Base-by-base conservation (phyloP, 73 alveolate genomes). In the Paramecium tetraurelia region DNA sequence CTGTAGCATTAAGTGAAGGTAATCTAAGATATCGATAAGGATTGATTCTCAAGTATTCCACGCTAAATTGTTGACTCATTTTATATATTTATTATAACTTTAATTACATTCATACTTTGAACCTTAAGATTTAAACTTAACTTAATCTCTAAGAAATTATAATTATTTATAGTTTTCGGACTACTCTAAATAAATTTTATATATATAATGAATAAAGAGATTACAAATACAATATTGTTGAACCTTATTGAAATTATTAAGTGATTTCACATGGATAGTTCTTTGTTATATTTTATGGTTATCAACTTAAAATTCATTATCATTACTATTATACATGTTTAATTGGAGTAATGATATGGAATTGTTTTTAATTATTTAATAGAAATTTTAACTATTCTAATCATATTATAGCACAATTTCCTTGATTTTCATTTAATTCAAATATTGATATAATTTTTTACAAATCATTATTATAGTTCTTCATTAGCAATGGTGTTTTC, bases 31-130 rank as follows among this genome's bases (percentile, higher is more conserved):
- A 27, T 7, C 84, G 44, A 16, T 27, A 14, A 10, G 84, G 84
- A 4, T 63, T 63, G 84, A 63, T 27, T 63, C 84, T 33, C 84
- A 63, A 63, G 46, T 63, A 63, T 63, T 63, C 84, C n/a, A 63
- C 84, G 8, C 84, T 63, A 63, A 27, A 63, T 63, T 63, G 46
- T 63, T 63, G 84, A 33, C 29, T 63, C 84, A 63, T 63, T 63
- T 11, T 63, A 22, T 31, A 63, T 22, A 11, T 63, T 63, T 63
- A 63, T 53, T 53, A 53, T 53, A 53, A 53, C 29, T 18, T 53
- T 18, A 53, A 53, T 53, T 53, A 53, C 69, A 53, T 18, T 7
- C 31, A 18, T 53, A 53, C 11, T 4, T 16, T n/a, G 31, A 53
- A 18, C 11, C 7, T n/a, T 4, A 53, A n/a, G 14, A 53, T 53